Conservation (phyloP, 2,329 filamentous ascomycete genomes). For the Teratosphaeria nubilosa region DNA sequence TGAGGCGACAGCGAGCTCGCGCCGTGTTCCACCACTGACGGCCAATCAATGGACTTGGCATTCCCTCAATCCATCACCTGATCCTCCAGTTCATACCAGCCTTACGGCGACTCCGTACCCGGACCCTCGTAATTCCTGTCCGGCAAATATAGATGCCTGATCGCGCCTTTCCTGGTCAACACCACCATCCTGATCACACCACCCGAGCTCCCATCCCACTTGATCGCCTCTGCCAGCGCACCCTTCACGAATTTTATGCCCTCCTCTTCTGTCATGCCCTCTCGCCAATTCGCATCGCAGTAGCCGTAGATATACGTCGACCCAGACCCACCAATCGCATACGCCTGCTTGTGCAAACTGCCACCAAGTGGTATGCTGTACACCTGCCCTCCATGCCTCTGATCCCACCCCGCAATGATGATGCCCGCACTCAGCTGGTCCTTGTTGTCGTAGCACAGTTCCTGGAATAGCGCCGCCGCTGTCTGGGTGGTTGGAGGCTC, state of each 20-base stretch:
- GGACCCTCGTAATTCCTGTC: constrained; percentile 79
- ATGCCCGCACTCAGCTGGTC: constrained; percentile 85
- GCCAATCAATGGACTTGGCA: not conserved
- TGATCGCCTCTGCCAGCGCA: constrained; percentile 86
- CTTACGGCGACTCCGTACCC: constrained; percentile 36
- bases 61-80: not conserved
- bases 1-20: not conserved
- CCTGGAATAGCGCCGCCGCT: constrained; percentile 91
- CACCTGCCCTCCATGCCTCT: constrained; percentile 88
- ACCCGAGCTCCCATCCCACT: constrained; percentile 97
- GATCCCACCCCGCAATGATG: constrained; percentile 97
- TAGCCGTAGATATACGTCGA: constrained; percentile 99
- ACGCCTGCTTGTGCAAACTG: constrained; percentile 93
- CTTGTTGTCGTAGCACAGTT: constrained; percentile 97
- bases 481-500: constrained; percentile 89
- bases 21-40: not conserved
- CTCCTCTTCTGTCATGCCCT: constrained; percentile 85
- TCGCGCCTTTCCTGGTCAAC: constrained; percentile 76
- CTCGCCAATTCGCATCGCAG: constrained; percentile 91
- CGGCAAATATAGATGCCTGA: constrained; percentile 90
- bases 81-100: not conserved
- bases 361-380: constrained; percentile 95
- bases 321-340: constrained; percentile 90
- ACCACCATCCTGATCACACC: constrained; percentile 98
- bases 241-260: constrained; percentile 90